Percentiles rank a stretch among this genome's conserved stretches.
phyloP scores from a whole-genome alignment of 139 green algal species.

The Penium margaritaceum region DNA sequence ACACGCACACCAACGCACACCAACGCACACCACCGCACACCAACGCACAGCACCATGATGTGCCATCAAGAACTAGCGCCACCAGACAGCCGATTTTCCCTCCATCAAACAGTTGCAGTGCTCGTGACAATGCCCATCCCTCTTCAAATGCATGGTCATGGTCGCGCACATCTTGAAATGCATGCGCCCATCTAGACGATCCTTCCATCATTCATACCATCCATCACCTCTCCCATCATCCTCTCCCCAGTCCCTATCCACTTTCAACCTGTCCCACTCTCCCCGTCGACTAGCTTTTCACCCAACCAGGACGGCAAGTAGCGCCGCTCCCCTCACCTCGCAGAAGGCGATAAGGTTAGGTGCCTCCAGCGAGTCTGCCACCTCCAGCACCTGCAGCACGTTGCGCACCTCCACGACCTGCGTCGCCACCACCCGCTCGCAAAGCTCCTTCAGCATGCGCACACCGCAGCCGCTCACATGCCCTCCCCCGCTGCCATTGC shows the following conservation, averaged over 20 bases:
- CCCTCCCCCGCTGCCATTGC: background rate
- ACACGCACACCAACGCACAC: background rate
- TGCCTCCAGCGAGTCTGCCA: slow-evolving; percentile 66
- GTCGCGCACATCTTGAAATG: too few species aligned
- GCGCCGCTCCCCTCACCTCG: slow-evolving; percentile 19
- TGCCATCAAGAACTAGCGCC: background rate
- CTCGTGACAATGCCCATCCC: too few species aligned
- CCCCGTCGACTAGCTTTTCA: background rate
- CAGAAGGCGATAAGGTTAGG: slow-evolving; percentile 63
- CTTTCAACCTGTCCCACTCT: background rate
- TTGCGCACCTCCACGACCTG: slow-evolving; percentile 71
- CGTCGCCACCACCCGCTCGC: slow-evolving; percentile 59
- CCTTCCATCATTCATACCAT: background rate
- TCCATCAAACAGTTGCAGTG: background rate
- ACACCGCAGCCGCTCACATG: background rate
- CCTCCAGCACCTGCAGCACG: slow-evolving; percentile 63
- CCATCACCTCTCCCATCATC: background rate
- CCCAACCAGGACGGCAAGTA: background rate
- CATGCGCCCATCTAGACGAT: too few species aligned
- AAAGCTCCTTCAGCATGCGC: slow-evolving; percentile 61
- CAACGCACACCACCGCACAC: background rate
- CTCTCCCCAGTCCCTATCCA: background rate
- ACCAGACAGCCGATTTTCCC: background rate
- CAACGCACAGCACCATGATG: background rate
- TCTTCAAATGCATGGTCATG: too few species aligned